A percentile compares a stretch with the other conserved stretches of the same genome.
phyloP scores from a whole-genome alignment of 225 moss, liverwort and hornwort species.

The Pleurozium schreberi region DNA sequence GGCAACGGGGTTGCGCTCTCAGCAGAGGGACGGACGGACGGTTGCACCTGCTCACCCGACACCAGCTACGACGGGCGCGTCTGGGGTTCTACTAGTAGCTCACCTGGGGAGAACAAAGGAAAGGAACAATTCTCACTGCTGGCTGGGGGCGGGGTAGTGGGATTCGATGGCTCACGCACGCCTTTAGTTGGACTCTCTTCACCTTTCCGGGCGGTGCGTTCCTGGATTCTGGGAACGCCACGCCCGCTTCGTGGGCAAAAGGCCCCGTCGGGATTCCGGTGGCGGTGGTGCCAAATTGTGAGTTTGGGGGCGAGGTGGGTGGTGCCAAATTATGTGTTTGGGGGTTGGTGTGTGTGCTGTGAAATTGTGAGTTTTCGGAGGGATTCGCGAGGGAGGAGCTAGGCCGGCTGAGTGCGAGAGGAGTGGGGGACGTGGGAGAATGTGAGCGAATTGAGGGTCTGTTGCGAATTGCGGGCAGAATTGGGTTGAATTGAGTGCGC shows the following conservation, averaged over 20 bases:
- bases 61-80: neutral
- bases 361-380: neutral
- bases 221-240: slow-evolving; percentile 19
- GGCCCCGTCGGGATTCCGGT: neutral
- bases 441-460: neutral
- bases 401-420: neutral
- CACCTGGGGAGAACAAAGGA: neutral
- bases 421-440: neutral
- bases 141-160: neutral
- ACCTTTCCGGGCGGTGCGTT: slow-evolving; percentile 29
- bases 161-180: neutral
- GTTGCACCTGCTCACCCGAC: slow-evolving; percentile 32
- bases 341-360: neutral
- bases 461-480: slow-evolving; percentile 2
- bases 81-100: slow-evolving; percentile 8
- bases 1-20: slow-evolving; percentile 2
- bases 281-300: neutral
- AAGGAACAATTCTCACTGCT: slow-evolving; percentile 1
- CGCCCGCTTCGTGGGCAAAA: neutral
- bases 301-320: neutral
- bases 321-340: neutral
- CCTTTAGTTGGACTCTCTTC: neutral
- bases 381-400: neutral
- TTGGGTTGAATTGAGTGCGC: neutral
- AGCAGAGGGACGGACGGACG: neutral